These are phyloP conservation scores for Lactarius trivialis DNA, from an alignment of 768 basidiomycete genomes.

Conservation along the genomic window DNA sequence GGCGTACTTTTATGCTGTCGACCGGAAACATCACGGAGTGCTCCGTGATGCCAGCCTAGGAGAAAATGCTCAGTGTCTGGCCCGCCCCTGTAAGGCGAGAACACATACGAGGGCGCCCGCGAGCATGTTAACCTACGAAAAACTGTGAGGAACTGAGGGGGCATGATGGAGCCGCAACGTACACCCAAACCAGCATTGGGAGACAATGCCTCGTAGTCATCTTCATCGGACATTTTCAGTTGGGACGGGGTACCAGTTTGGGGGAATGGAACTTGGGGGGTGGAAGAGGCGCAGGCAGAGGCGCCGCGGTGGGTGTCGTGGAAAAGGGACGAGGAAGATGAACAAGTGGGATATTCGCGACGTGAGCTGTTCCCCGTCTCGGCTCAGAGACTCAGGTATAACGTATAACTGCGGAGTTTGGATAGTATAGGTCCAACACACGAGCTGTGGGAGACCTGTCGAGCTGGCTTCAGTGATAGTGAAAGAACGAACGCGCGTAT, in stretches of 20 bases:
- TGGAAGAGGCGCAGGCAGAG: not conserved
- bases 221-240: constrained; percentile 41
- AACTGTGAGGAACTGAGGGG: constrained; percentile 13
- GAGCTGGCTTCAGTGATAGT: not conserved
- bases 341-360: not conserved
- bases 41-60: constrained; percentile 94
- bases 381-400: not conserved
- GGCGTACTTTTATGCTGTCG: constrained; percentile 91
- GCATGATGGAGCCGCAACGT: constrained; percentile 26
- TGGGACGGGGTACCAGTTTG: not conserved
- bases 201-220: constrained; percentile 61
- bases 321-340: not conserved
- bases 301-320: not conserved
- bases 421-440: not conserved
- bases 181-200: constrained; percentile 76
- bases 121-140: constrained; percentile 82
- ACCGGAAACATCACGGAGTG: constrained; percentile 98
- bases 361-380: not conserved
- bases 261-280: not conserved
- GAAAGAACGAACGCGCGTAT: not conserved
- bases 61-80: constrained; percentile 2
- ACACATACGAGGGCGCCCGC: constrained; percentile 87
- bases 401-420: not conserved
- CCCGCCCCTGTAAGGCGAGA: not conserved
- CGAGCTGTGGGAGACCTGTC: not conserved